Evolutionary conservation across 2,329 filamentous ascomycete species (phyloP).

Genomic region (Harringtonia lauricola): DNA sequence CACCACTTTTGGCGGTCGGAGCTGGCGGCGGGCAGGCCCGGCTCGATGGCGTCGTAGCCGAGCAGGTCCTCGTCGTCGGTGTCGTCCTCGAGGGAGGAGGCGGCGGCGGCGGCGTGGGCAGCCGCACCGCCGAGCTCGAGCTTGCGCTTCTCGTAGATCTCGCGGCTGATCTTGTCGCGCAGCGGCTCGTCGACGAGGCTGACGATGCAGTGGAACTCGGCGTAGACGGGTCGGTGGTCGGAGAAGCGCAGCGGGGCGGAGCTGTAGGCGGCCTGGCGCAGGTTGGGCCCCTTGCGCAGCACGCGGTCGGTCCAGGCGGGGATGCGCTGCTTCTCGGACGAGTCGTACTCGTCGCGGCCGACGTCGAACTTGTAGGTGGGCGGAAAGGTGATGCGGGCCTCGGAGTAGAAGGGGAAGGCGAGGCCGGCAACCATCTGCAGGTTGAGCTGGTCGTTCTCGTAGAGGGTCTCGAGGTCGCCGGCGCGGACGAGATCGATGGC

Average conservation of each 20-base stretch:
- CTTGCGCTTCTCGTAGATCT: slow-evolving; percentile 62
- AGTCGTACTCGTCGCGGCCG: slow-evolving; percentile 81
- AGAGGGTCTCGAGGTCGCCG: slow-evolving; percentile 65
- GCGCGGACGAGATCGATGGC: slow-evolving; percentile 64
- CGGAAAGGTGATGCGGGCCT: slow-evolving; percentile 75
- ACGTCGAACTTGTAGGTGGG: slow-evolving; percentile 96
- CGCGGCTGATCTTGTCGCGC: slow-evolving; percentile 61
- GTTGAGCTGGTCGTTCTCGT: slow-evolving; percentile 93
- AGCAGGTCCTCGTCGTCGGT: slow-evolving; percentile 71
- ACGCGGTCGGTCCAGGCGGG: slow-evolving; percentile 97
- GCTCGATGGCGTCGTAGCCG: slow-evolving; percentile 73
- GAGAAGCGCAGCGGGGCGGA: slow-evolving; percentile 78
- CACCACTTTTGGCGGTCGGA: slow-evolving; percentile 62
- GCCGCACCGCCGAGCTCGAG: slow-evolving; percentile 54
- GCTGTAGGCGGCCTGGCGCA: slow-evolving; percentile 75
- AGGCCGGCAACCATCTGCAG: slow-evolving; percentile 91
- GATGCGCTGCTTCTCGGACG: slow-evolving; percentile 89
- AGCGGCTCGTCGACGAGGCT: slow-evolving; percentile 65
- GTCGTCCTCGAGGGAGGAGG: slow-evolving; percentile 41
- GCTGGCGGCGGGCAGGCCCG: slow-evolving; percentile 58
- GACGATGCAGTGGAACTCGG: slow-evolving; percentile 74
- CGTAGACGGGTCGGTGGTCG: slow-evolving; percentile 92
- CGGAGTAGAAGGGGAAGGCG: slow-evolving; percentile 84
- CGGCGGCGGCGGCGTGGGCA: too few species aligned
- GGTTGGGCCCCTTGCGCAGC: slow-evolving; percentile 70